phyloP scores from a whole-genome alignment of 176 grass and related monocot species.

The Poa pratensis region DNA sequence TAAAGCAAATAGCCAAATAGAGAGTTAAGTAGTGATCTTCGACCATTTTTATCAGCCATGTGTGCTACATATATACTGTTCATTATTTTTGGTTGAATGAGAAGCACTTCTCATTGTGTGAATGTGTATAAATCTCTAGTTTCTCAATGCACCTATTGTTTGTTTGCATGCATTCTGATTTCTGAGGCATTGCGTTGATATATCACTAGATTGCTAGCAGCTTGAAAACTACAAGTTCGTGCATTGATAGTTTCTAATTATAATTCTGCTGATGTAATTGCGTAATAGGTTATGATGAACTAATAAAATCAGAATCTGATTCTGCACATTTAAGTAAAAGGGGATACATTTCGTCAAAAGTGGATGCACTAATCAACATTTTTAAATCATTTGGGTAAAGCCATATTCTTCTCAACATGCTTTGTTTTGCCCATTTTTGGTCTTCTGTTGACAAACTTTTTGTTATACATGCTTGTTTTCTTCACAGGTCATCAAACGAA shows the following conservation, averaged over 20 bases:
- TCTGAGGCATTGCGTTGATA: constrained; percentile 23
- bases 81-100: neutral
- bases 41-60: neutral
- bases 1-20: neutral
- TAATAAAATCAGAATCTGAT: constrained; percentile 74
- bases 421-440: constrained; percentile 20
- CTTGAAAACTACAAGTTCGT: constrained; percentile 28
- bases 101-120: constrained; percentile 7
- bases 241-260: constrained; percentile 27
- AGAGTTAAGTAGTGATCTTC: neutral
- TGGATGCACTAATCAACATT: constrained; percentile 73
- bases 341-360: constrained; percentile 87
- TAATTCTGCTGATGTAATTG: constrained; percentile 18
- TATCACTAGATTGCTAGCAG: constrained; percentile 21
- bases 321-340: constrained; percentile 54
- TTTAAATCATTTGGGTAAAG: constrained; percentile 83
- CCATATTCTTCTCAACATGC: constrained; percentile 32
- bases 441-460: constrained; percentile 1
- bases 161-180: constrained; percentile 8
- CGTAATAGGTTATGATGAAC: constrained; percentile 59
- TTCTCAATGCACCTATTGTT: constrained; percentile 1
- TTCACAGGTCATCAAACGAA: constrained; percentile 67
- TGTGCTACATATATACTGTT: constrained; percentile 2
- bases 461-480: constrained; percentile 20
- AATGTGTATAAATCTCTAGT: constrained; percentile 19